Conservation (phyloP, 1,284 basidiomycete genomes). For the Tylopilus orsonianus region DNA sequence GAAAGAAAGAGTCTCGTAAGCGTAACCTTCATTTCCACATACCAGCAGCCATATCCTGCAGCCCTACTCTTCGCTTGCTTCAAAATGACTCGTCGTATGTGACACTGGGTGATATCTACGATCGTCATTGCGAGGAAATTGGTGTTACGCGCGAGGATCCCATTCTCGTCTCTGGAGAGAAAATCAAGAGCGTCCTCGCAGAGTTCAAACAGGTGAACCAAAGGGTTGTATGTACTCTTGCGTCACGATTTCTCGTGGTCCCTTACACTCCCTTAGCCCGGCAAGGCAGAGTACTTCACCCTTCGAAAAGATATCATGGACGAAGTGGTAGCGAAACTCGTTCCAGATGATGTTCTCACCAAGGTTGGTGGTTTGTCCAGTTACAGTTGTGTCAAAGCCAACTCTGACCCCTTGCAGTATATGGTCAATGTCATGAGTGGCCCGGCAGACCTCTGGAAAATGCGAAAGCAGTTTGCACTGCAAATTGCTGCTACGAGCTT, state of each 20-base stretch:
- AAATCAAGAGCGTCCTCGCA: constrained; percentile 68
- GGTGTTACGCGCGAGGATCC: constrained; percentile 90
- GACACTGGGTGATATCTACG: constrained; percentile 92
- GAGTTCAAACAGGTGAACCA: constrained; percentile 56
- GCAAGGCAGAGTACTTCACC: constrained; percentile 68
- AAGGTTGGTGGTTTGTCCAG: constrained; percentile 55
- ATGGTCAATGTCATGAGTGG: constrained; percentile 86
- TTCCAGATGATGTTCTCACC: constrained; percentile 87
- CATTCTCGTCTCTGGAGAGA: constrained; percentile 80
- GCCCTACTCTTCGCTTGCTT: constrained; percentile 81
- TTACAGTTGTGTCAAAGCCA: not conserved
- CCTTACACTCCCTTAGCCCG: constrained; percentile 42
- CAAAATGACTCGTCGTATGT: constrained; percentile 93
- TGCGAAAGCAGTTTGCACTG: constrained; percentile 95
- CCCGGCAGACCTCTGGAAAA: constrained; percentile 90
- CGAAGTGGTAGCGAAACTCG: constrained; percentile 86
- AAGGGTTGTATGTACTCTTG: constrained; percentile 43
- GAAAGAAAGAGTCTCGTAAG: constrained; percentile 92
- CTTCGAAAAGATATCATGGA: constrained; percentile 89
- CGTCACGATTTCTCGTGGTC: not conserved
- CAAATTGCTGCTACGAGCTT: constrained; percentile 90
- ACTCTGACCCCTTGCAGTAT: constrained; percentile 56
- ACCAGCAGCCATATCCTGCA: constrained; percentile 85
- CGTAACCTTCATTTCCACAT: constrained; percentile 92
- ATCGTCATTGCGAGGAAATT: constrained; percentile 79